Evolutionary conservation across 1,284 basidiomycete genomes (phyloP).

Genomic region (Leccinum subspadiceum): DNA sequence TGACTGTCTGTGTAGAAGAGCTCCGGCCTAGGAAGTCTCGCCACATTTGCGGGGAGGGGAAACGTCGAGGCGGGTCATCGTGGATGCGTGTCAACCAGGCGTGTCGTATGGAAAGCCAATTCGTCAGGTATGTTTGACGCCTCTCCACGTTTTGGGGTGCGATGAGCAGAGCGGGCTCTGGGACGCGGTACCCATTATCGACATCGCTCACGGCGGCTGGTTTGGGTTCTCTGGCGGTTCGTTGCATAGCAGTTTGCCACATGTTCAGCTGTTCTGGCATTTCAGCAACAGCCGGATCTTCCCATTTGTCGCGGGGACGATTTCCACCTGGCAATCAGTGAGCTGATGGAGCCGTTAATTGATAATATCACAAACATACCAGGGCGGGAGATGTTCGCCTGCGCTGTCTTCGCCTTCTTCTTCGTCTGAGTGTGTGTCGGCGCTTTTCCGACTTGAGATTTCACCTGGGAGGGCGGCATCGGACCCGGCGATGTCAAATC

Average conservation of each 20-base stretch:
- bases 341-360: background rate
- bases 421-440: background rate
- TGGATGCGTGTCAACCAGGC: background rate
- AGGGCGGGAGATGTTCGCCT: background rate
- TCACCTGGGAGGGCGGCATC: background rate
- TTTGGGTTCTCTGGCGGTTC: background rate
- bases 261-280: background rate
- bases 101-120: background rate
- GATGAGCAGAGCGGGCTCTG: background rate
- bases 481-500: background rate
- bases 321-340: background rate
- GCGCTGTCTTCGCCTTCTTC: background rate
- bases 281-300: background rate
- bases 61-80: background rate
- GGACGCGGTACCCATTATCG: background rate
- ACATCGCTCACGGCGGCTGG: background rate
- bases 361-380: background rate
- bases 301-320: background rate
- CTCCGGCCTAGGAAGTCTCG: background rate
- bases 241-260: background rate
- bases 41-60: background rate
- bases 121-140: background rate
- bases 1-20: too few relatives aligned
- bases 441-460: background rate
- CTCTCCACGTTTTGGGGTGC: background rate